A percentile compares a stretch with the other conserved stretches of the same genome.
Evolutionary conservation across 805 yeast species (phyloP).

Genomic region (Barnettozyma populi): DNA sequence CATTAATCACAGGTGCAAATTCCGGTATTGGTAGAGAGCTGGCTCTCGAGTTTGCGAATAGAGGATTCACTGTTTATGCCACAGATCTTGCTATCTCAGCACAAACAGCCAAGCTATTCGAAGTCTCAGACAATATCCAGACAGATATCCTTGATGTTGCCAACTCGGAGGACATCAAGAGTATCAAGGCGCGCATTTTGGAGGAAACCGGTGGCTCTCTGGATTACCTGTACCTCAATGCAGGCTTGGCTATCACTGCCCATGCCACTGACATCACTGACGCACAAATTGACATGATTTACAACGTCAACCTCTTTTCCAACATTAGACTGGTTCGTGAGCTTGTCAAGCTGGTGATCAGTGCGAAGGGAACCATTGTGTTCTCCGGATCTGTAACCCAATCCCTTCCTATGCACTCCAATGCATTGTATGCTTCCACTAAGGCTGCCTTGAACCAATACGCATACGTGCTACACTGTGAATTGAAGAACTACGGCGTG

Average conservation of each 20-base stretch:
- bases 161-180: constrained; percentile 24
- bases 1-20: constrained; percentile 49
- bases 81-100: constrained; percentile 29
- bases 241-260: constrained; percentile 27
- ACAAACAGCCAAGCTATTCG: constrained; percentile 23
- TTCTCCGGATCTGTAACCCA: constrained; percentile 38
- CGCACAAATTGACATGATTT: constrained; percentile 19
- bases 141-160: constrained; percentile 31
- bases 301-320: constrained; percentile 35
- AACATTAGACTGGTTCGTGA: constrained; percentile 35
- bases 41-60: constrained; percentile 38
- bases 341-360: constrained; percentile 30
- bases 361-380: constrained; percentile 33
- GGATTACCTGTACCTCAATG: constrained; percentile 38
- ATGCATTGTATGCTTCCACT: constrained; percentile 32
- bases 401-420: constrained; percentile 33
- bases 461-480: constrained; percentile 32
- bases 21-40: constrained; percentile 53
- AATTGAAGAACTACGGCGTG: constrained; percentile 37
- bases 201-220: constrained; percentile 28
- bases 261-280: constrained; percentile 33
- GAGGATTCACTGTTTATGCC: constrained; percentile 36
- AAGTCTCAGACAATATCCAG: background rate
- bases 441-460: constrained; percentile 41
- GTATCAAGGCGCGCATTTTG: constrained; percentile 21